Conservation (phyloP, 257 asterid genomes). For the Mitragyna speciosa region DNA sequence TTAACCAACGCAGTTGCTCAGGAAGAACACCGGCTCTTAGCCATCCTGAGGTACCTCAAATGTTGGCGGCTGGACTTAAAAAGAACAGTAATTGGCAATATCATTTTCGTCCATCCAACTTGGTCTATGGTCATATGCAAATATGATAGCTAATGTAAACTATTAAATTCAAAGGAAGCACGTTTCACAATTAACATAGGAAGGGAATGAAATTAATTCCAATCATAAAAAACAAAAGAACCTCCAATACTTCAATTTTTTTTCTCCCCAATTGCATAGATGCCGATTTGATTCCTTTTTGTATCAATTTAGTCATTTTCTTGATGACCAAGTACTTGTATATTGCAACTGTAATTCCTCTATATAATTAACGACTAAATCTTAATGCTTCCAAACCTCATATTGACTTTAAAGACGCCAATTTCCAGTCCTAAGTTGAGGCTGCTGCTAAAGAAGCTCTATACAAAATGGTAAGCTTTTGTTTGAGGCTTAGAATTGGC, state of each 20-base stretch:
- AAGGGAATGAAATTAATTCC: not conserved
- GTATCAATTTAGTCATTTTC: slow-evolving; percentile 16
- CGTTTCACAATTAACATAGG: not conserved
- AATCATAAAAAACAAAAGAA: slow-evolving; percentile 31
- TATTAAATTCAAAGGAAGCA: slow-evolving; percentile 12
- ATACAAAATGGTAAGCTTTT: slow-evolving; percentile 25
- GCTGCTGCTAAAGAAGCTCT: slow-evolving; percentile 1
- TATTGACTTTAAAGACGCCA: slow-evolving; percentile 8
- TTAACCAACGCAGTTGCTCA: not conserved
- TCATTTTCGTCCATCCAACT: not conserved
- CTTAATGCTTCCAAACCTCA: slow-evolving; percentile 3
- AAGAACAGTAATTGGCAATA: not conserved
- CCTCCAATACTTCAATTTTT: not conserved
- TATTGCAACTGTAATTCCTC: not conserved
- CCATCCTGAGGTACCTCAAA: not conserved
- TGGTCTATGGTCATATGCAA: not conserved
- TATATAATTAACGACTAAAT: slow-evolving; percentile 19
- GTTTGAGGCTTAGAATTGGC: not conserved
- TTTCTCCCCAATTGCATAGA: slow-evolving; percentile 10
- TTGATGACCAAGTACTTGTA: not conserved
- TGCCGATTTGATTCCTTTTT: slow-evolving; percentile 32
- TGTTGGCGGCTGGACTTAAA: no score
- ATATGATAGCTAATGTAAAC: slow-evolving; percentile 10
- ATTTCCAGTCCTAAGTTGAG: not conserved
- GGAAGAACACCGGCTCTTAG: not conserved